phyloP scores from a whole-genome alignment of 2,329 filamentous ascomycete species.

The Arachnomyces sp. region DNA sequence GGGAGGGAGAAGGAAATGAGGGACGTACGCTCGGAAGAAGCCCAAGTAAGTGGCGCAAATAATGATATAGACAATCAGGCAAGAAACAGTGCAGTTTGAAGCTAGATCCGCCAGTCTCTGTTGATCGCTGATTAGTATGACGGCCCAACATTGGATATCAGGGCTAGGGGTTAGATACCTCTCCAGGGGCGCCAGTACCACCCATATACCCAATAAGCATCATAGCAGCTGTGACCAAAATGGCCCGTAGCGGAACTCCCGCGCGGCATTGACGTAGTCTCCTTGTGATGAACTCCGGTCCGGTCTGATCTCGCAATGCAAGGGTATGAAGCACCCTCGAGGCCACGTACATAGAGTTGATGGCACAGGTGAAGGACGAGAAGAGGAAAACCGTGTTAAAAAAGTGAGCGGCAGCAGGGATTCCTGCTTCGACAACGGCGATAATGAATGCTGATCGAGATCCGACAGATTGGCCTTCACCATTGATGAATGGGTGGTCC shows the following conservation, averaged over 20 bases:
- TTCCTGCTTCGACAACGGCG: slow-evolving; percentile 32
- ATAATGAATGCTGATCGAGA: slow-evolving; percentile 34
- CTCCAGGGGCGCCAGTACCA: slow-evolving; percentile 27
- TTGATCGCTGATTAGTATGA: not conserved
- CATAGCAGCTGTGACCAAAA: slow-evolving; percentile 32
- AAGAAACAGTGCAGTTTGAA: slow-evolving; percentile 32
- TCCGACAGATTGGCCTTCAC: slow-evolving; percentile 28
- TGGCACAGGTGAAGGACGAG: slow-evolving; percentile 34
- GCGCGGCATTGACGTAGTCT: slow-evolving; percentile 28
- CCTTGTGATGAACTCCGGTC: slow-evolving; percentile 34
- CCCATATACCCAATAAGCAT: slow-evolving; percentile 36
- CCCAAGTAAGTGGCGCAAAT: slow-evolving; percentile 35
- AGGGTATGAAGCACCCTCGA: slow-evolving; percentile 38
- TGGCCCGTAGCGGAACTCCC: slow-evolving; percentile 33
- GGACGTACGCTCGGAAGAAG: slow-evolving; percentile 24
- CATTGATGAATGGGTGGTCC: slow-evolving; percentile 34
- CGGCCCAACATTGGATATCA: slow-evolving; percentile 1
- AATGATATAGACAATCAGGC: slow-evolving; percentile 33
- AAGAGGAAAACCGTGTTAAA: slow-evolving; percentile 41
- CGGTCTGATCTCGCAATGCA: slow-evolving; percentile 29
- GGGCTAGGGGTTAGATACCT: slow-evolving; percentile 20
- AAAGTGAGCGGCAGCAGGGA: slow-evolving; percentile 32
- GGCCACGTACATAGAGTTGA: slow-evolving; percentile 37
- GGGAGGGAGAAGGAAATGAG: not conserved
- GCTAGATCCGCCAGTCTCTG: slow-evolving; percentile 32